Evolutionary conservation across 495 filamentous ascomycete species (phyloP).

Genomic region (Cercophora newfieldiana): DNA sequence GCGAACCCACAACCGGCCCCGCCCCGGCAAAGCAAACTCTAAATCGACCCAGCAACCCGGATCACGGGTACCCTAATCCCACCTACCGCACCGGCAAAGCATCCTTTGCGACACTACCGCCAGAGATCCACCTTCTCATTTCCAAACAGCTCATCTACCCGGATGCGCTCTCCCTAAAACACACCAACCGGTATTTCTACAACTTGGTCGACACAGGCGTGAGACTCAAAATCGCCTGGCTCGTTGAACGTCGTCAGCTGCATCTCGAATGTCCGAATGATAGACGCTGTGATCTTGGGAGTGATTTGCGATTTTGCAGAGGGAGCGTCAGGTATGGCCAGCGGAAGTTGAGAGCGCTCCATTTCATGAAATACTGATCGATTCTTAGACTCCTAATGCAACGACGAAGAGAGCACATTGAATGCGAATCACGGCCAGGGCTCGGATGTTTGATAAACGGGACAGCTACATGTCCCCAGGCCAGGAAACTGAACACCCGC

Average conservation of each 20-base stretch:
- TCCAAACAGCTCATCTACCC: slow-evolving; percentile 55
- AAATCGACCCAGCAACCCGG: neutral
- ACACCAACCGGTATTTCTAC: slow-evolving; percentile 63
- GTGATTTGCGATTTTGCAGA: slow-evolving; percentile 53
- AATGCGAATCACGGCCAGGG: slow-evolving; percentile 54
- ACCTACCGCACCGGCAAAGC: slow-evolving; percentile 1
- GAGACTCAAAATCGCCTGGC: slow-evolving; percentile 65
- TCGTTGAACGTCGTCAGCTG: slow-evolving; percentile 56
- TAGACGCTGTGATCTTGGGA: slow-evolving; percentile 50
- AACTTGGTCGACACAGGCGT: slow-evolving; percentile 65
- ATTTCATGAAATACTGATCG: neutral
- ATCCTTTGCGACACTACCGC: slow-evolving; percentile 45
- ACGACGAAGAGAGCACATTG: slow-evolving; percentile 51
- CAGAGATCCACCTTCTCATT: slow-evolving; percentile 63
- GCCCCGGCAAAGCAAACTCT: neutral
- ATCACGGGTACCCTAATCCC: neutral
- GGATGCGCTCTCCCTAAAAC: slow-evolving; percentile 61
- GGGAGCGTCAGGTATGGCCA: slow-evolving; percentile 49
- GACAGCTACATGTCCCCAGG: slow-evolving; percentile 43
- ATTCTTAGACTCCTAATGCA: slow-evolving; percentile 50
- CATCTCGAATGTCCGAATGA: slow-evolving; percentile 54
- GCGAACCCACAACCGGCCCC: neutral
- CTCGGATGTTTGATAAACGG: slow-evolving; percentile 55
- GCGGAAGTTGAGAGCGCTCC: neutral
- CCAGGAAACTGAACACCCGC: slow-evolving; percentile 31